phyloP scores from a whole-genome alignment of 305 asterid genomes.

The Nicotiana rustica region DNA sequence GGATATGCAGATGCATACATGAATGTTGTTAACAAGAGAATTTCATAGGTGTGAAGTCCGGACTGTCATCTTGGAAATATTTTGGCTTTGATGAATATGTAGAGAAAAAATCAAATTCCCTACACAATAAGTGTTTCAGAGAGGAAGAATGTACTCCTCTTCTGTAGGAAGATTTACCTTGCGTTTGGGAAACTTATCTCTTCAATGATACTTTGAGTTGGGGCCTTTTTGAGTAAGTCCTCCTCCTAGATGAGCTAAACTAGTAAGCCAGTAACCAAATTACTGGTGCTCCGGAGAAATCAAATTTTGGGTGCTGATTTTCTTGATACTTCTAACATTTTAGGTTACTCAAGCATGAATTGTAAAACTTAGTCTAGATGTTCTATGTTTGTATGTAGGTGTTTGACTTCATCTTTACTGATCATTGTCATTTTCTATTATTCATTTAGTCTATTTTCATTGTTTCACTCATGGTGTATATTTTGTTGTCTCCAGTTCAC shows the following conservation, averaged over 20 bases:
- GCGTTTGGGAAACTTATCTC: not conserved
- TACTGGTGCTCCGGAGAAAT: not conserved
- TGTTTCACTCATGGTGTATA: not conserved
- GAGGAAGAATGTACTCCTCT: not conserved
- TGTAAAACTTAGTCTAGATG: not conserved
- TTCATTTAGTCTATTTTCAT: not conserved
- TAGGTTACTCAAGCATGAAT: slow-evolving; percentile 9
- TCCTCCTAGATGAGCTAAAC: not conserved
- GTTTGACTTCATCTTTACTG: not conserved
- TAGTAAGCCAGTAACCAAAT: not conserved
- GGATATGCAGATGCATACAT: not conserved
- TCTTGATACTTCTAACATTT: not conserved
- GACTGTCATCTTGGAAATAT: not conserved
- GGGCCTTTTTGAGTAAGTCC: not conserved
- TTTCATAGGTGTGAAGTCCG: not conserved
- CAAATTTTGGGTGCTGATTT: not conserved
- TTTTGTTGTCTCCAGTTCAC: slow-evolving; percentile 1
- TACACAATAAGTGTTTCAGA: not conserved
- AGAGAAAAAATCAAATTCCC: not conserved
- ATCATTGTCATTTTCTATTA: not conserved
- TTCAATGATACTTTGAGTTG: not conserved
- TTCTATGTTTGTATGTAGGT: not conserved
- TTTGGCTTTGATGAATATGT: not conserved
- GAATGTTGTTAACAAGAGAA: not conserved
- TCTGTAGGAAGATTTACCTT: not conserved